Base-by-base conservation (phyloP, 2,329 filamentous ascomycete species). In the Phialocephala subalpina region DNA sequence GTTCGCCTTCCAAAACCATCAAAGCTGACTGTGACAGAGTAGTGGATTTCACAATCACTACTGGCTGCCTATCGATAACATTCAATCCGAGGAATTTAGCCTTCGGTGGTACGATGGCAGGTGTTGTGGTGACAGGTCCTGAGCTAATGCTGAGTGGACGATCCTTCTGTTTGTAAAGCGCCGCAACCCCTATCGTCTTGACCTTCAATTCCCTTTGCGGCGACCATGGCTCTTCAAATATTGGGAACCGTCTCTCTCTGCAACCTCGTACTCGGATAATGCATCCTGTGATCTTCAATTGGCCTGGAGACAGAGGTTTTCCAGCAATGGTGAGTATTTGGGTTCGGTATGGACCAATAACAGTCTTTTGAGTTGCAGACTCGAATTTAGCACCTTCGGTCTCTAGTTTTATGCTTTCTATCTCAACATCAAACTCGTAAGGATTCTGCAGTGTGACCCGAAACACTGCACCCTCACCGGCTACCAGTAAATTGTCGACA, bases 1-100 rank as follows among this genome's bases (percentile, higher is more conserved):
- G 87, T 78, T 99, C 95, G 52, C 96, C 96, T 80, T 98, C 95
- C 6, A 99, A 83, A 12, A 99, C 86, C 94, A 97, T 97, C 40
- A 97, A 82, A 11, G 93, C 92, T 25, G 92, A 92, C 74, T 97
- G 94, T 0, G 91, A 87, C 1, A 97, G 83, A 14, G 91, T 93
- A 3, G 90, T 91, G 8, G 90, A 90, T 74, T 92, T 90, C 22
- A 97, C 85, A 2, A 89, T 81, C 3, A 98, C 81, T 3, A 92
- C 80, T 6, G 96, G 96, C 76, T 97, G 93, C 53, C 88, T 83
- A 2, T 89, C 84, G 64, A 97, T 94, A 27, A 97, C 92, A 60
- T 87, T 93, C 49, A 97, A 83, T 27, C 84, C 82, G 57, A 94
- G 76, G 6, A 77, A 81, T 47, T 84, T 81, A 1, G 83, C 76